phyloP scores from a whole-genome alignment of 306 rosid species.

The Acacia crassicarpa region DNA sequence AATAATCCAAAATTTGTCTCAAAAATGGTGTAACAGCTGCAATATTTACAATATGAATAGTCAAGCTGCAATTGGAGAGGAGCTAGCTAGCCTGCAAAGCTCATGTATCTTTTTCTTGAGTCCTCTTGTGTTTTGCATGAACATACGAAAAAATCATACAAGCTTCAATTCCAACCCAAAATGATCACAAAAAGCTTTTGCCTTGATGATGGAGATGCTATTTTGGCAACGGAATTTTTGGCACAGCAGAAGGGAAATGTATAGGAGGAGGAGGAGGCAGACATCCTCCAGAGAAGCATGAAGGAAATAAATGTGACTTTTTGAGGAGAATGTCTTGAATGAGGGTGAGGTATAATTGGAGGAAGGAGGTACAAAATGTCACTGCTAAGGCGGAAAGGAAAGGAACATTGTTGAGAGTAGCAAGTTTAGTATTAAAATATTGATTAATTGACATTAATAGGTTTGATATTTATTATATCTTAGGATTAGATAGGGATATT shows the following conservation, averaged over 20 bases:
- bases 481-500: no score
- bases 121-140: not conserved
- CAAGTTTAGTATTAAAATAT: no score
- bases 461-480: no score
- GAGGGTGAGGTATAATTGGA: not conserved
- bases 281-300: not conserved
- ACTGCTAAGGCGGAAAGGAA: not conserved
- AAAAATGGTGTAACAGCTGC: constrained; percentile 17
- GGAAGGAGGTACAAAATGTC: not conserved
- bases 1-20: constrained; percentile 12
- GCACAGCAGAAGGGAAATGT: not conserved
- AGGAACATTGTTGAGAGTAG: not conserved
- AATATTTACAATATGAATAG: not conserved
- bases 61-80: not conserved
- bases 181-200: not conserved
- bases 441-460: no score
- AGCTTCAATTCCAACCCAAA: not conserved
- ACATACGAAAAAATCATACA: not conserved
- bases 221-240: not conserved
- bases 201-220: not conserved
- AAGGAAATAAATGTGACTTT: not conserved
- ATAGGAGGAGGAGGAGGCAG: not conserved
- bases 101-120: not conserved
- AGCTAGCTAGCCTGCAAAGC: not conserved
- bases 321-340: not conserved